Evolutionary conservation across 352 stramenopile species (phyloP).

Genomic region (Elongisporangium undulatum): DNA sequence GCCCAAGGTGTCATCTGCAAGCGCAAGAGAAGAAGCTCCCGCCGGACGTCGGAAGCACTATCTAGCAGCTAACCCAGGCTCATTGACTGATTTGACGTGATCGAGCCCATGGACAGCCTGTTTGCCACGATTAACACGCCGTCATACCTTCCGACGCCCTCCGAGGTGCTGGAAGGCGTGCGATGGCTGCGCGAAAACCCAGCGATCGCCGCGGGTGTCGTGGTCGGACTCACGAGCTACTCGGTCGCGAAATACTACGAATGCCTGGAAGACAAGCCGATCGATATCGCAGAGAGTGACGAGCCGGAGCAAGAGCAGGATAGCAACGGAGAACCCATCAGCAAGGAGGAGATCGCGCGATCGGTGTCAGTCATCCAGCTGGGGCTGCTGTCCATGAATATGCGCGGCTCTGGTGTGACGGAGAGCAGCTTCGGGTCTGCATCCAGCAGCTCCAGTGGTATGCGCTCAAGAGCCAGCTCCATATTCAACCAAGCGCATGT

Average conservation of each 20-base stretch:
- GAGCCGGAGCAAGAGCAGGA: conserved; percentile 22
- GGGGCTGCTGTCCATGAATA: conserved; percentile 25
- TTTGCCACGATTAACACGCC: conserved; percentile 38
- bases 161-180: conserved; percentile 58
- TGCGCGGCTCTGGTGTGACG: conserved; percentile 12
- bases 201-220: conserved; percentile 50
- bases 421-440: conserved; percentile 23
- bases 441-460: conserved; percentile 13
- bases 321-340: conserved; percentile 2
- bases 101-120: conserved; percentile 22
- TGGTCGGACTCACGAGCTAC: conserved; percentile 64
- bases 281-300: conserved; percentile 18
- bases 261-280: conserved; percentile 12
- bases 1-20: not conserved
- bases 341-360: conserved; percentile 38
- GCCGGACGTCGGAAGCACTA: not conserved
- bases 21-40: not conserved
- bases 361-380: conserved; percentile 46
- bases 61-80: not conserved
- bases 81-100: conserved; percentile 1
- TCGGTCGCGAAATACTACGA: conserved; percentile 70
- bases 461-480: conserved; percentile 34
- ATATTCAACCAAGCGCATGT: conserved; percentile 32
- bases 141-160: conserved; percentile 59
- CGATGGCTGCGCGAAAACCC: conserved; percentile 68